Percentiles rank a stretch among this genome's conserved stretches.
Conservation (phyloP, 345 rosid genomes). For the Chamaenerion angustifolium region DNA sequence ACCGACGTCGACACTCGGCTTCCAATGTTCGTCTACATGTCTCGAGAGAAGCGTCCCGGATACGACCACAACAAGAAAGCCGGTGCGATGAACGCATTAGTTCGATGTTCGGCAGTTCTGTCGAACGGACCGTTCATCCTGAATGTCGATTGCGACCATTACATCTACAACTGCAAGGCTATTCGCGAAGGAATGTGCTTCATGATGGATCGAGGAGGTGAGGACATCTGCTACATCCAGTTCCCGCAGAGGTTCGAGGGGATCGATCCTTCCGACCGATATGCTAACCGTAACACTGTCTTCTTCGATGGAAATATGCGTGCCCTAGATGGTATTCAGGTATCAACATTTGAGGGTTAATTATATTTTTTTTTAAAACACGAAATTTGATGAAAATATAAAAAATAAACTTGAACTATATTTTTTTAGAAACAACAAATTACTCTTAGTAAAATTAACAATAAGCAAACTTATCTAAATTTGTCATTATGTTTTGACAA, state of each 20-base stretch:
- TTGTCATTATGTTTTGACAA: too few species aligned
- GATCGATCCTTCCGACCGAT: conserved; percentile 89
- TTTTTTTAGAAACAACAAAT: too few species aligned
- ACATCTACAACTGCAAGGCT: conserved; percentile 76
- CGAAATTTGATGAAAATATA: too few species aligned
- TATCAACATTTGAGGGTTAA: conserved; percentile 9
- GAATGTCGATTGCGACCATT: conserved; percentile 95
- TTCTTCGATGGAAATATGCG: conserved; percentile 98
- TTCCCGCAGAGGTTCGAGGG: conserved; percentile 97
- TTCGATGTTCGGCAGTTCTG: conserved; percentile 67
- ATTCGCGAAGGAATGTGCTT: conserved; percentile 94
- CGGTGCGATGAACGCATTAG: conserved; percentile 91
- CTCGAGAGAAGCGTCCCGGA: conserved; percentile 85
- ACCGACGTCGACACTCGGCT: conserved; percentile 65
- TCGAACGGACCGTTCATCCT: conserved; percentile 96
- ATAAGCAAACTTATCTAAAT: too few species aligned
- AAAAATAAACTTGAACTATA: too few species aligned
- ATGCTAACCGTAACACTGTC: conserved; percentile 87
- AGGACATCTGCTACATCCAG: conserved; percentile 78
- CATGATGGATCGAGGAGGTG: conserved; percentile 95
- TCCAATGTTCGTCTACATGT: conserved; percentile 82
- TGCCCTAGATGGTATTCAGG: conserved; percentile 94
- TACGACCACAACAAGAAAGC: conserved; percentile 98
- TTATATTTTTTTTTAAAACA: too few species aligned
- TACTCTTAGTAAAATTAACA: too few species aligned